These are phyloP conservation scores for Candida xiaguanensis DNA, from an alignment of 805 yeast genomes.

Conservation along the genomic window DNA sequence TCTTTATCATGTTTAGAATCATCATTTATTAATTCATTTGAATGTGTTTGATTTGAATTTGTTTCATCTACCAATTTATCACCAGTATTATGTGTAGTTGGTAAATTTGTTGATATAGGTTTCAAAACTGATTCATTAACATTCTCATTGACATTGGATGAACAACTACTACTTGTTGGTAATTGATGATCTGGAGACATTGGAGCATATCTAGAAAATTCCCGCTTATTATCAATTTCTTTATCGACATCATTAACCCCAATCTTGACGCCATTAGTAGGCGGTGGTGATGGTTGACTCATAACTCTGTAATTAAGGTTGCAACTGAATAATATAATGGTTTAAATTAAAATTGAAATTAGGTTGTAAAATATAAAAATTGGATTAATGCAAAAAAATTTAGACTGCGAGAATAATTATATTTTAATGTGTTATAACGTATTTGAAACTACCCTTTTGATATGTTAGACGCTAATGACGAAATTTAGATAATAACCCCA, in stretches of 20 bases:
- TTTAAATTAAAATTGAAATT: no score
- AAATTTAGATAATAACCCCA: no score
- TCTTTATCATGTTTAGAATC: no score
- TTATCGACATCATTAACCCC: background rate
- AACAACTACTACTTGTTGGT: conserved; percentile 7
- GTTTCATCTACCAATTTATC: background rate
- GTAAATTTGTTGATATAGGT: background rate
- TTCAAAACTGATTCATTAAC: background rate
- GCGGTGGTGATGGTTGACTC: conserved; percentile 4
- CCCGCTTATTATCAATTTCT: background rate
- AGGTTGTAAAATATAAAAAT: conserved; percentile 2
- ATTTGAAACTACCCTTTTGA: no score
- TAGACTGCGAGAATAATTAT: conserved; percentile 5
- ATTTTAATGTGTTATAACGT: background rate
- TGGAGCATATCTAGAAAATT: background rate
- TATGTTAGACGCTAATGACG: no score
- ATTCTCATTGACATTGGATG: conserved; percentile 6
- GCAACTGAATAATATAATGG: no score
- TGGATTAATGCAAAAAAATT: conserved; percentile 7
- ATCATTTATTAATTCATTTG: no score
- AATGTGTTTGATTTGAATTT: background rate
- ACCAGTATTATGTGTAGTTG: background rate
- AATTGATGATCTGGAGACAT: conserved; percentile 5
- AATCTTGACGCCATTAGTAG: background rate
- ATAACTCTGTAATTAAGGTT: background rate